Evolutionary conservation across 23 red algal species (phyloP).

Genomic region (Chondrus crispus): DNA sequence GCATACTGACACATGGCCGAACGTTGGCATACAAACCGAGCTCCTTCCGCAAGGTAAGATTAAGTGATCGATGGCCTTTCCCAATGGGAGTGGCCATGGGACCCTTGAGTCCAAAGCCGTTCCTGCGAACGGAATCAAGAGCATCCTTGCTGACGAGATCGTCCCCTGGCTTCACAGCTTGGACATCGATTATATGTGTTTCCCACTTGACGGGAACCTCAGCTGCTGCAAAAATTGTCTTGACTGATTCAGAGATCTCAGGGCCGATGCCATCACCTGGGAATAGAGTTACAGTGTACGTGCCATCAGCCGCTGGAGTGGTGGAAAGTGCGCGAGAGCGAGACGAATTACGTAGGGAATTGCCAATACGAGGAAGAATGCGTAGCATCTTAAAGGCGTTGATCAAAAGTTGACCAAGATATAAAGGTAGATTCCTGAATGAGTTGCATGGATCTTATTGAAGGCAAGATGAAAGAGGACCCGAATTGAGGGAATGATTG

Average conservation of each 20-base stretch:
- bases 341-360: too few species aligned
- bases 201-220: constrained; percentile 91
- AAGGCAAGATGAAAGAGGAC: too few species aligned
- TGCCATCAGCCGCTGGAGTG: neutral
- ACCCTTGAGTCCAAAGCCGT: constrained; percentile 93
- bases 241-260: constrained; percentile 85
- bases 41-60: constrained; percentile 87
- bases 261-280: constrained; percentile 98
- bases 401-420: too few species aligned
- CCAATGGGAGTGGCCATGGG: constrained; percentile 97
- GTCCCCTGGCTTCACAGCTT: constrained; percentile 73
- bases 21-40: constrained; percentile 97
- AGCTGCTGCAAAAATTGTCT: constrained; percentile 78
- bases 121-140: constrained; percentile 81
- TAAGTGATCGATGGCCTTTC: constrained; percentile 88
- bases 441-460: too few species aligned
- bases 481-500: too few species aligned
- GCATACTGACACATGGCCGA: constrained; percentile 81
- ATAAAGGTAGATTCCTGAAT: too few species aligned
- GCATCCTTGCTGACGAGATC: constrained; percentile 69
- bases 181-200: constrained; percentile 68
- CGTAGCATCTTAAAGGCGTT: too few species aligned
- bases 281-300: constrained; percentile 89
- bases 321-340: too few species aligned
- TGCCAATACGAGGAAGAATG: too few species aligned